Evolutionary conservation across 2,329 filamentous ascomycete species (phyloP).

Genomic region (Talaromyces atroroseus): DNA sequence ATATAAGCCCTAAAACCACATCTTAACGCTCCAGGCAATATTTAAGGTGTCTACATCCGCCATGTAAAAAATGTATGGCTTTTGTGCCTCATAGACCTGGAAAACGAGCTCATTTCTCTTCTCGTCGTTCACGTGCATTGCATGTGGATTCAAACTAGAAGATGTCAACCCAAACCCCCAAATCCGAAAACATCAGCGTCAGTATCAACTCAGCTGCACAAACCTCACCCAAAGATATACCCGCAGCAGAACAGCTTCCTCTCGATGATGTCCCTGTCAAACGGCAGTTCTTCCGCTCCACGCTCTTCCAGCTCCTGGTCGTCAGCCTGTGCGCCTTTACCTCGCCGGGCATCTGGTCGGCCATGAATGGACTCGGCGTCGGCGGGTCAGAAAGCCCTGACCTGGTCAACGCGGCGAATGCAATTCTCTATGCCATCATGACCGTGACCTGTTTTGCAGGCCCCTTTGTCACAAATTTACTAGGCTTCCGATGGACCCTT

Average conservation of each 20-base stretch:
- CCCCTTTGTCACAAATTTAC: conserved; percentile 40
- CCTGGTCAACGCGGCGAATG: conserved; percentile 47
- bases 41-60: neutral
- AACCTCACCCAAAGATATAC: neutral
- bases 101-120: no score
- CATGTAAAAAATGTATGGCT: neutral
- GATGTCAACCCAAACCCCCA: neutral
- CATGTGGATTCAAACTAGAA: neutral
- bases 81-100: neutral
- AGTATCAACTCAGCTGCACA: neutral
- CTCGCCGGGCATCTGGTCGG: conserved; percentile 42
- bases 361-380: conserved; percentile 41
- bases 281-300: conserved; percentile 36
- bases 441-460: conserved; percentile 42
- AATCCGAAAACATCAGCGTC: neutral
- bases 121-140: neutral
- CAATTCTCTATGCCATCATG: conserved; percentile 45
- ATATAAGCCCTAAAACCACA: neutral
- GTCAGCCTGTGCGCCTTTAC: conserved; percentile 38
- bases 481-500: conserved; percentile 36
- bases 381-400: conserved; percentile 41
- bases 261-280: conserved; percentile 1
- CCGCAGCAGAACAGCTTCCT: neutral
- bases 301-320: conserved; percentile 38
- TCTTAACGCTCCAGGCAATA: neutral